Evolutionary conservation across 306 rosid species (phyloP), one percentile per base, ranked within the genome.

Genomic region (Betula pendula): DNA sequence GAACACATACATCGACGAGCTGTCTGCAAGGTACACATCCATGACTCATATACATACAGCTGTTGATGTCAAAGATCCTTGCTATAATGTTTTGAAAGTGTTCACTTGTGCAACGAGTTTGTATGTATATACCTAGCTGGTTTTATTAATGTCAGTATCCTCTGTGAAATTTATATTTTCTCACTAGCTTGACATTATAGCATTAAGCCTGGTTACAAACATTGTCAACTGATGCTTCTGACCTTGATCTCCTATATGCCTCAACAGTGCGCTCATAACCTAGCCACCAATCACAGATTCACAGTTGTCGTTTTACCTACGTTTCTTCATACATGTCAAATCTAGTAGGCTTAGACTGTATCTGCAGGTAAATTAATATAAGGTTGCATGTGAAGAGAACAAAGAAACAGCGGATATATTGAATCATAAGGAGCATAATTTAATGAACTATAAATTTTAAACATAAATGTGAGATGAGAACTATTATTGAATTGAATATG

Each of bases 21-120:
- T 95, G 15, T 87, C 99, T 0, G 97, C 96, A 80, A 95, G 99
- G 98, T 94, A 85, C 69, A 62, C 45, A 55, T 75, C 35, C 75
- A 33, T 31, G 15, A 31, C 68, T 62, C 68, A 29, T 29, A 62
- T 31, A 29, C 42, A 8, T 17, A 31, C 15, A 17, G n/a, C 6
- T 31, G 42, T 31, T 7, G 40, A 27, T 59, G 40, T 27, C 66
- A 59, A 59, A 59, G 38, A 27, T 27, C 38, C 16, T 1, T 13
- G 40, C 40, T 59, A 15, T 59, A 59, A 27, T 13, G 14, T 29
- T 27, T 58, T 59, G 66, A 27, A 59, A 58, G 31, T 24, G 53
- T 58, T 58, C 12, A 58, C 15, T 24, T 24, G 33, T 24, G 35
- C 65, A 29, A 14, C 20, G 15, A 60, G 20, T 1, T 60, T 60